Conservation (phyloP, 768 basidiomycete genomes). For the Pleurotus cornucopiae region DNA sequence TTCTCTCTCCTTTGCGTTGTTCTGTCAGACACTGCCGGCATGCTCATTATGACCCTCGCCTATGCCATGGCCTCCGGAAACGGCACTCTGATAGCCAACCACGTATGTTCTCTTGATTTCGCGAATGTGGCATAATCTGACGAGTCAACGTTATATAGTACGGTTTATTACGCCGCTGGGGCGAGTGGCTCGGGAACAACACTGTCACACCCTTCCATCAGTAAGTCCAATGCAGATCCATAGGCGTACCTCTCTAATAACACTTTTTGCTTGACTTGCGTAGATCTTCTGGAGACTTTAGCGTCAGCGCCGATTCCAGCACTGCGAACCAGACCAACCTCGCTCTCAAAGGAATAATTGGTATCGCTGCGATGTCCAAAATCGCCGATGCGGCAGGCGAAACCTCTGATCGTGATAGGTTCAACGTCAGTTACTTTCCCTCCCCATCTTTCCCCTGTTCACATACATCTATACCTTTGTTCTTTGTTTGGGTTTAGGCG, state of each 20-base stretch:
- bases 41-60: conserved; percentile 6
- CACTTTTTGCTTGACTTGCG: not conserved
- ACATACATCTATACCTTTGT: not conserved
- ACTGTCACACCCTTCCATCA: not conserved
- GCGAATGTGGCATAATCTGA: not conserved
- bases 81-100: not conserved
- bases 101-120: not conserved
- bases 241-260: too few relatives aligned
- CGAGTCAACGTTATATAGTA: not conserved
- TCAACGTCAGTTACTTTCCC: conserved; percentile 3
- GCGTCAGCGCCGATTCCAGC: not conserved
- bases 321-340: conserved; percentile 11
- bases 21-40: not conserved
- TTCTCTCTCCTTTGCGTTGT: not conserved
- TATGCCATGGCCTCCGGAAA: not conserved
- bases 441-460: too few relatives aligned
- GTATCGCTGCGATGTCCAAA: conserved; percentile 13
- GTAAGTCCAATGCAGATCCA: not conserved
- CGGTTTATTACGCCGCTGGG: not conserved
- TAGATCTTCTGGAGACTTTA: not conserved
- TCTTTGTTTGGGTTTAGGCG: not conserved
- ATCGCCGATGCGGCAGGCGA: conserved; percentile 9
- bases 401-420: not conserved
- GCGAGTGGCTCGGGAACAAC: not conserved
- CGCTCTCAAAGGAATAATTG: conserved; percentile 16